phyloP scores from a whole-genome alignment of 129 eudicot genomes.

The Centrapalus pauciflorus region DNA sequence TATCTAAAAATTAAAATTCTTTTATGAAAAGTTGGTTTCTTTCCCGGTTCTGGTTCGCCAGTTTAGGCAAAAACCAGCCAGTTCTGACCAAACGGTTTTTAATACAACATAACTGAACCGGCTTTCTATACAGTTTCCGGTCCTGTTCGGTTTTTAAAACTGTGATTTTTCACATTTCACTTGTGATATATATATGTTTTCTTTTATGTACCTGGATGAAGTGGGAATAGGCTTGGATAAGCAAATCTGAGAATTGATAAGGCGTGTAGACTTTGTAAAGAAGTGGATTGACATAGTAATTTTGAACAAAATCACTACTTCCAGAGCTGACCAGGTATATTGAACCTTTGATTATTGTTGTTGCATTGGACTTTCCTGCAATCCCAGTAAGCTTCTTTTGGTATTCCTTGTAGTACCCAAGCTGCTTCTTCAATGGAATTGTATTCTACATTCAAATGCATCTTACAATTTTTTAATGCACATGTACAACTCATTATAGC shows the following conservation, averaged over 20 bases:
- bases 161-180: no score
- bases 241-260: constrained; percentile 66
- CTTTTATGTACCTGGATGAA: constrained; percentile 47
- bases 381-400: constrained; percentile 51
- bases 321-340: constrained; percentile 71
- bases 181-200: neutral
- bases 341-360: constrained; percentile 67
- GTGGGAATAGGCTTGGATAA: constrained; percentile 48
- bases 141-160: no score
- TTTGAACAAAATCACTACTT: constrained; percentile 85
- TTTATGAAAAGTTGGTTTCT: no score
- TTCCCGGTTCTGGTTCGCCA: no score
- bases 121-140: no score
- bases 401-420: constrained; percentile 67
- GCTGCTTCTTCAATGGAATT: constrained; percentile 67
- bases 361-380: constrained; percentile 63
- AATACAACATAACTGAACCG: no score
- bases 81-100: no score
- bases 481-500: neutral
- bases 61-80: no score
- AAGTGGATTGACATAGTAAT: constrained; percentile 78
- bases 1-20: no score
- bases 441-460: constrained; percentile 38
- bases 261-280: constrained; percentile 72
- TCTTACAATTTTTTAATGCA: neutral